A percentile compares a stretch with the other conserved stretches of the same genome.
These are phyloP conservation scores for Polytolypa hystricis DNA, from an alignment of 2,329 filamentous ascomycete species.

Conservation along the genomic window DNA sequence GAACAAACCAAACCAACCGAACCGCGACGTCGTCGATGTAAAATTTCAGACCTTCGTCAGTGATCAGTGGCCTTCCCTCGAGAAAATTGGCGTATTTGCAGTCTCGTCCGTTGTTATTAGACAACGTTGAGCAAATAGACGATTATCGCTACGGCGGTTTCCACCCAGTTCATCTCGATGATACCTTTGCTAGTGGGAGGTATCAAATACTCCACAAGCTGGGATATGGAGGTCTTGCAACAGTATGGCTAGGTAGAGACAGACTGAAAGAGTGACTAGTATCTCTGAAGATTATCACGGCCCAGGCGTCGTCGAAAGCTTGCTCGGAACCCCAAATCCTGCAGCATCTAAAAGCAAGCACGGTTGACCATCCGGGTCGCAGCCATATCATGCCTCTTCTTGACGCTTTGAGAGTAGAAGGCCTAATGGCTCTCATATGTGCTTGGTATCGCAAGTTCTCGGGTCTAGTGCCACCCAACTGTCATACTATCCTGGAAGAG, in stretches of 20 bases:
- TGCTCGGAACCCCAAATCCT: neutral
- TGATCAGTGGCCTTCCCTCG: too few species aligned
- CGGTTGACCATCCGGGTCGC: neutral
- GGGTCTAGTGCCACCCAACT: constrained; percentile 6
- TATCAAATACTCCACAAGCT: constrained; percentile 20
- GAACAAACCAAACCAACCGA: too few species aligned
- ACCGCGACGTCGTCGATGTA: too few species aligned
- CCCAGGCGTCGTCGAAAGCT: neutral
- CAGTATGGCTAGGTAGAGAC: constrained; percentile 16
- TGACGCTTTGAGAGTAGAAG: neutral
- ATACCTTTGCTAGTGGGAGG: constrained; percentile 15
- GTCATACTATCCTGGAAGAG: constrained; percentile 1
- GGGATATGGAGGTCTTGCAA: constrained; percentile 16
- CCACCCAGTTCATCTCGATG: constrained; percentile 19
- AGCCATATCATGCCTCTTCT: neutral
- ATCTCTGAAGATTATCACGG: neutral
- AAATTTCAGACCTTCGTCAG: too few species aligned
- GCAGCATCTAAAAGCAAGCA: neutral
- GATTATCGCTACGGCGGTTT: constrained; percentile 40
- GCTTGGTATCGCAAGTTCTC: constrained; percentile 4
- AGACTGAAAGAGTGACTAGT: neutral
- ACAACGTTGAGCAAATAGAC: neutral
- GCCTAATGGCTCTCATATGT: constrained; percentile 5
- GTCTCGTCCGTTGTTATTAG: too few species aligned
- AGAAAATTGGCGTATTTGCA: too few species aligned